Base-by-base conservation (phyloP, 202 grass and related monocot genomes). In the Eragrostis tef region DNA sequence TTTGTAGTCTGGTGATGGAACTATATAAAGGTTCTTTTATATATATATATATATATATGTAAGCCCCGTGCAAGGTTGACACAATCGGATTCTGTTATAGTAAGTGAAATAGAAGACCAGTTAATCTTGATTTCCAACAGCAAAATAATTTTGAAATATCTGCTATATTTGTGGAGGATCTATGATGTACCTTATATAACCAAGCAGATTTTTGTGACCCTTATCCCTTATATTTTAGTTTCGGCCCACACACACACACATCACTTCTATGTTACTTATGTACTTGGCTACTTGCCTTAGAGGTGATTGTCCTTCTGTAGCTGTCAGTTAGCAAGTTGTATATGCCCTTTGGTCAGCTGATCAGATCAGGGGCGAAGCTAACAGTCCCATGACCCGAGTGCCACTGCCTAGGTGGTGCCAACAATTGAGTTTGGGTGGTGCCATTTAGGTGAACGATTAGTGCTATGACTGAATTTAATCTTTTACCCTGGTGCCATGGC, bases 161-260 rank as follows among this genome's bases (percentile, higher is more conserved):
- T 72, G 73, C 21, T 0, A 59, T 53, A 57, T 81, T 52, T 53
- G 31, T 22, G 72, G 47, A 54, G 36, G 52, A 64, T 64, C 31
- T 71, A 44, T 31, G 31, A 71, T 34, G 46, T 72, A 36, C 45
- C 25, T 64, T 85, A 43, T 56, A 47, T 70, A 70, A 64, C 12
- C 44, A 42, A 52, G 6, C 22, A 31, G 20, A 10, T 44, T 83
- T 83, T 73, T 56, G 11, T 64, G 24, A 44, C 44, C 47, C 22
- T 53, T 62, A 2, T 63, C 6, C 36, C 34, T 79, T 82, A 31
- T 27, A 51, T 36, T 75, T 52, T 52, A 63, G 44, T 87, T 52
- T 45, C 20, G 22, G 9, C 6, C 13, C 11, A 75, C 56, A 67
- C 29, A 15, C 31, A 42, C 27, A 29, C 34, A 62, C 16, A 44